phyloP scores from a whole-genome alignment of 305 asterid species.

The Fraxinus floribunda region DNA sequence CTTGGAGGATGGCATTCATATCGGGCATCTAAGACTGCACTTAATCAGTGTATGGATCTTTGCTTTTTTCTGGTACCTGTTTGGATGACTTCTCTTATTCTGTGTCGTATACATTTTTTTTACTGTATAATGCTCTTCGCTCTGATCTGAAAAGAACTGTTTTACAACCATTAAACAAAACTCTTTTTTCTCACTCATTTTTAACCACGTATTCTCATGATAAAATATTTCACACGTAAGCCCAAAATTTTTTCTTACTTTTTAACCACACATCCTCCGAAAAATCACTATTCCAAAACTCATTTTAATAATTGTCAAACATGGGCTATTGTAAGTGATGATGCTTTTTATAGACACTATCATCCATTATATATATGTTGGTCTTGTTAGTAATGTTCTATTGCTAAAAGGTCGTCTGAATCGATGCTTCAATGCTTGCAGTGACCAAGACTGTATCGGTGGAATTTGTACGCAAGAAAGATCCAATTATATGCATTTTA shows the following conservation, averaged over 20 bases:
- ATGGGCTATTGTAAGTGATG: not conserved
- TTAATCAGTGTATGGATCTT: slow-evolving; percentile 69
- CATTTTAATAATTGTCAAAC: too few species aligned
- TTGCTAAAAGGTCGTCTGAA: not conserved
- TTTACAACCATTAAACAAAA: too few species aligned
- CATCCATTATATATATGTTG: not conserved
- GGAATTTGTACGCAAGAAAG: slow-evolving; percentile 73
- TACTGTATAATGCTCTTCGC: not conserved
- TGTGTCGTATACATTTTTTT: not conserved
- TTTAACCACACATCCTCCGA: too few species aligned
- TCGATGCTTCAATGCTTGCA: slow-evolving; percentile 27
- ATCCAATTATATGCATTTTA: slow-evolving; percentile 72
- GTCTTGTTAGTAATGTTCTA: not conserved
- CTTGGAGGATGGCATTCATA: slow-evolving; percentile 98
- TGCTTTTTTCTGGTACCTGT: not conserved
- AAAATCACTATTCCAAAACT: too few species aligned
- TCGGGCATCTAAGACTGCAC: slow-evolving; percentile 80
- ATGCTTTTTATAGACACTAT: not conserved
- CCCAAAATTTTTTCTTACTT: too few species aligned
- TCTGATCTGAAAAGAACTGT: not conserved
- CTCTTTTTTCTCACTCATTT: too few species aligned
- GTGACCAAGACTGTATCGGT: slow-evolving; percentile 71
- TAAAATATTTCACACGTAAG: too few species aligned
- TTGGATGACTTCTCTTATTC: not conserved
- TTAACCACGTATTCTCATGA: too few species aligned